Conservation (phyloP, 1,139 yeast species). For the Kodamaea fungicola region DNA sequence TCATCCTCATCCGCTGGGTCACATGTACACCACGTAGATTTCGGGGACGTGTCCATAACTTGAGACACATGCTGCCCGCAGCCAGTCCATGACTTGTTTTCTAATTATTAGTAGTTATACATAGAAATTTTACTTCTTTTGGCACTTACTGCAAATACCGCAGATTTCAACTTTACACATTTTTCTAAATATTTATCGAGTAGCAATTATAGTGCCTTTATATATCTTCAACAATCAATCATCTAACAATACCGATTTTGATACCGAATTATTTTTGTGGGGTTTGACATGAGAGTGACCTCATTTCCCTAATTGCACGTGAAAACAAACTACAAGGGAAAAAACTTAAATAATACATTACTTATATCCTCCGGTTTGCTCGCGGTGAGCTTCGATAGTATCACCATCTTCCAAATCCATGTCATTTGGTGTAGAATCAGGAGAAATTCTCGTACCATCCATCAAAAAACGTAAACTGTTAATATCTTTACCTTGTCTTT, state of each 20-base stretch:
- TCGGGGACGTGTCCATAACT: conserved; percentile 36
- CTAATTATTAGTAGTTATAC: conserved; percentile 14
- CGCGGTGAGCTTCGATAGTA: conserved; percentile 96
- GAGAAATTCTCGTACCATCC: conserved; percentile 88
- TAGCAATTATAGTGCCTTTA: background rate
- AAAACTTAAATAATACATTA: background rate
- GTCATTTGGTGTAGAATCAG: conserved; percentile 88
- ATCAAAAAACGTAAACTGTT: conserved; percentile 81
- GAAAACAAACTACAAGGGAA: too few species aligned
- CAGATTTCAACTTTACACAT: conserved; percentile 39
- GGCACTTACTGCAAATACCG: conserved; percentile 31
- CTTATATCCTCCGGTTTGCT: conserved; percentile 67
- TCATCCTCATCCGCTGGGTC: conserved; percentile 16
- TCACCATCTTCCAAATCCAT: conserved; percentile 94
- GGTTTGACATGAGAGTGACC: too few species aligned
- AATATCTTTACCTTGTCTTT: conserved; percentile 90
- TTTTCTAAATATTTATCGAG: conserved; percentile 1
- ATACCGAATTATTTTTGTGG: too few species aligned
- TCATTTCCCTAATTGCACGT: too few species aligned
- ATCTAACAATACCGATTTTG: too few species aligned
- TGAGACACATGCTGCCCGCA: conserved; percentile 33
- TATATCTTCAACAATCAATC: too few species aligned
- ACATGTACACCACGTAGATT: conserved; percentile 40
- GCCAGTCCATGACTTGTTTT: conserved; percentile 43
- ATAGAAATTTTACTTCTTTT: conserved; percentile 4